Evolutionary conservation across 208 protist species (phyloP), one percentile per base, ranked within the genome.

Genomic region (Herpetomonas samuelpessoai): DNA sequence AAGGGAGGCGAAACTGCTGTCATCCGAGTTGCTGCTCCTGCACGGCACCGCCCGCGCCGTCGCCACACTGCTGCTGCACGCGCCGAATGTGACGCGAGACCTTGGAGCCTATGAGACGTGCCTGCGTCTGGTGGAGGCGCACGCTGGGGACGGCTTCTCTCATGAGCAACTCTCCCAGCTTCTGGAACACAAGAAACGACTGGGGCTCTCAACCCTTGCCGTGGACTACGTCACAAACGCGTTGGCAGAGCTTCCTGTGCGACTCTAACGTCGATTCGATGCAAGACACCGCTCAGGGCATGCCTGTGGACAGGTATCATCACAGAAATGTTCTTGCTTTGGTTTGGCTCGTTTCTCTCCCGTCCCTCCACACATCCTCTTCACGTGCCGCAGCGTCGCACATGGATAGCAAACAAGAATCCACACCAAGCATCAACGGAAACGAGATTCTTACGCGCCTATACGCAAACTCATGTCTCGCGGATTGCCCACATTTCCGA

Each of bases 81-180:
- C 72, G 26, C 68, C 63, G 16, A 47, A 22, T 6, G 62, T 76
- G 62, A 66, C 62, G 30, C 46, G 26, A 38, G 35, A 68, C 22
- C 60, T 68, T 16, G 46, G 38, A 24, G 30, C 79, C 10, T 52
- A 66, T 27, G 59, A 57, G n/a, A 65, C 51, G 2, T 72, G 69
- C 41, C 24, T 71, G 12, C 38, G 24, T 0, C 51, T 80, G 2
- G 21, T 84, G 16, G 35, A 66, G 0, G 62, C 59, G 28, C 57
- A 84, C 48, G 68, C 56, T 27, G 18, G 46, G 18, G 66, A 76
- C 39, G 77, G 77, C 0, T 84, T 84, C 49, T 71, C 68, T 1
- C 70, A 54, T 16, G 45, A 70, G 38, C 71, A 84, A 39, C 57
- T 84, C 38, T 26, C 62, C n/a, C 27, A 30, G 24, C 28, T 81